Evolutionary conservation across 768 basidiomycete species (phyloP), one percentile per base, ranked within the genome.

Genomic region (Boletus speciosus): DNA sequence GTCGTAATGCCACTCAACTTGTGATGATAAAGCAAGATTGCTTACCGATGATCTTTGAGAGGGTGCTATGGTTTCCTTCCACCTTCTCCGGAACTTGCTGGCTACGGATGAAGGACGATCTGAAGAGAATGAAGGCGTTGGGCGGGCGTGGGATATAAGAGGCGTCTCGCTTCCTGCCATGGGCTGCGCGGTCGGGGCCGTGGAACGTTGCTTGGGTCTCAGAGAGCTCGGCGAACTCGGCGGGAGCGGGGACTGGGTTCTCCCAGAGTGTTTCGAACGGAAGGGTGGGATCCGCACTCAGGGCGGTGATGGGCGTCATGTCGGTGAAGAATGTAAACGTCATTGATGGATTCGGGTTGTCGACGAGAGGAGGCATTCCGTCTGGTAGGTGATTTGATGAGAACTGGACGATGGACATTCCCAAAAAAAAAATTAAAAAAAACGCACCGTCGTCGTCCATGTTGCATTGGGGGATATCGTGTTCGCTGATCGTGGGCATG

Each of bases 61-160:
- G 76, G 7, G 82, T 85, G 64, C 85, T 85, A 59, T 89, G 87
- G 60, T 88, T 90, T 1, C 87, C 88, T 63, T 90, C 88, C 49
- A 89, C 88, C 67, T 83, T 82, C 36, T 81, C 85, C 2, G 88
- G 84, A 47, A 90, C 83, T 60, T 84, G 82, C 67, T 88, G 81
- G 61, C 81, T 83, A 32, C 80, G 78, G 68, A 90, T 88, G 72
- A 90, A 90, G 31, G 81, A 83, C 23, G 86, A 86, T 61, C 88
- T 82, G 71, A 90, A 91, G 69, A 90, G 84, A 61, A 90, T 91
- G 73, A 90, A 91, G 55, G 89, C 88, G 71, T 90, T 91, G 25
- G 88, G 88, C 7, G 89, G 88, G 45, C 89, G 84, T 39, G 88
- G 89, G 70, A 90, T 91, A 69, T 90, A 85, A 2, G 81, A 81